A percentile compares a stretch with the other conserved stretches of the same genome.
These are phyloP conservation scores for Aureobasidium sp. DNA, from an alignment of 2,329 filamentous ascomycete species.

Conservation along the genomic window DNA sequence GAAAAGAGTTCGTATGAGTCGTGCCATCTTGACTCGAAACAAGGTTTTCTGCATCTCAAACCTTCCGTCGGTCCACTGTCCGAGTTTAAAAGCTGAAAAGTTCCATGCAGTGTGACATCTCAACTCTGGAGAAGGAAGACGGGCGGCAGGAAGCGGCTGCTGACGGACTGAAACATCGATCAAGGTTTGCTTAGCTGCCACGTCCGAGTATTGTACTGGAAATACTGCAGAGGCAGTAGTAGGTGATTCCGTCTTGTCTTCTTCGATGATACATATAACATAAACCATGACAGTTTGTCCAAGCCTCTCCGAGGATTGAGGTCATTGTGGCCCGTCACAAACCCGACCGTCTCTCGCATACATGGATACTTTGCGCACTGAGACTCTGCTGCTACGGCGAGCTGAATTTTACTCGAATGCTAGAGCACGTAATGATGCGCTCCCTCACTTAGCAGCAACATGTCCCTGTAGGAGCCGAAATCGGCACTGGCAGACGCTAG, in stretches of 20 bases:
- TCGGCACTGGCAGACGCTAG: conserved; percentile 1
- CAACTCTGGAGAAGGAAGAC: background rate
- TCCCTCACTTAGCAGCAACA: background rate
- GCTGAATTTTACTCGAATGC: background rate
- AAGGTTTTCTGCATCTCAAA: conserved; percentile 6
- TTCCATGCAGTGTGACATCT: conserved; percentile 9
- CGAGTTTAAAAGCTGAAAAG: background rate
- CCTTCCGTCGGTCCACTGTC: background rate
- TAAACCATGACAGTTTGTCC: background rate
- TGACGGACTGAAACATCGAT: background rate
- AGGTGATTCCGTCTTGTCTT: background rate
- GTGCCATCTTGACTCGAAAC: background rate
- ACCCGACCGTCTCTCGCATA: background rate
- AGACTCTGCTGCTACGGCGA: background rate
- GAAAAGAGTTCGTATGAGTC: conserved; percentile 11
- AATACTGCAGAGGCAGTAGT: background rate
- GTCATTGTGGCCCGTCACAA: background rate
- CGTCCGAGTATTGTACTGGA: background rate
- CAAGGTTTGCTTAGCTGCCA: background rate
- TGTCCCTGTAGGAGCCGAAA: background rate
- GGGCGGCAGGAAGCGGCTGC: background rate
- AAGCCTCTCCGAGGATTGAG: background rate
- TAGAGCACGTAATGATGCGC: background rate
- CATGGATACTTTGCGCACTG: background rate
- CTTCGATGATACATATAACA: background rate